These are phyloP conservation scores for Stygiomarasmius scandens DNA, from an alignment of 1,284 basidiomycete species.

Conservation along the genomic window DNA sequence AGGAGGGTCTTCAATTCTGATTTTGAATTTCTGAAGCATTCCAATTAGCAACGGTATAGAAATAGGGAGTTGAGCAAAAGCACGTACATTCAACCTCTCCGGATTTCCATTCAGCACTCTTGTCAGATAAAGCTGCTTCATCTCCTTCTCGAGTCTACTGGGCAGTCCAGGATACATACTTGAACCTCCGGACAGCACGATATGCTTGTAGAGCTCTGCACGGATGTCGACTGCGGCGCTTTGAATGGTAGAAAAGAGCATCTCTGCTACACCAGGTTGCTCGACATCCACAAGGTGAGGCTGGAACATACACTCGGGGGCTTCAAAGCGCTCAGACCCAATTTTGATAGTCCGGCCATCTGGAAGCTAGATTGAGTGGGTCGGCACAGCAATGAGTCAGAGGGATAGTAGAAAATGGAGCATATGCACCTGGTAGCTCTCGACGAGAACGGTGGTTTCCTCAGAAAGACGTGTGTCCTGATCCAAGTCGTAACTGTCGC, in stretches of 20 bases:
- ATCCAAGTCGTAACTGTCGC: slow-evolving; percentile 87
- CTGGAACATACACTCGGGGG: slow-evolving; percentile 99
- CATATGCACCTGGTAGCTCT: slow-evolving; percentile 85
- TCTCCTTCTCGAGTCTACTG: slow-evolving; percentile 96
- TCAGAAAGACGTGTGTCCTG: slow-evolving; percentile 93
- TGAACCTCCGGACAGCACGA: slow-evolving; percentile 96
- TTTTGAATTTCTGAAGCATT: slow-evolving; percentile 91
- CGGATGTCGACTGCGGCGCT: slow-evolving; percentile 89
- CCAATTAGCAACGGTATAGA: neutral
- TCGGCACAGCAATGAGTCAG: slow-evolving; percentile 16
- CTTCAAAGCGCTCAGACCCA: slow-evolving; percentile 98
- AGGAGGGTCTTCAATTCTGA: slow-evolving; percentile 97
- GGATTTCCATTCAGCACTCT: slow-evolving; percentile 88
- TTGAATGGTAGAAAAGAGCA: slow-evolving; percentile 97
- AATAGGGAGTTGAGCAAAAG: neutral
- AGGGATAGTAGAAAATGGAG: neutral
- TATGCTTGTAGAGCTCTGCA: slow-evolving; percentile 94
- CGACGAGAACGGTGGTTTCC: slow-evolving; percentile 95
- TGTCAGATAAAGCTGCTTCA: slow-evolving; percentile 97
- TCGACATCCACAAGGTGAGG: slow-evolving; percentile 97
- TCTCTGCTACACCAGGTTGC: slow-evolving; percentile 96
- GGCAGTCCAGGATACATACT: slow-evolving; percentile 99
- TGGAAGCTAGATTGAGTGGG: slow-evolving; percentile 69
- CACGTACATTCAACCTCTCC: slow-evolving; percentile 80
- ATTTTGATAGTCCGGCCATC: slow-evolving; percentile 98